phyloP scores from a whole-genome alignment of 345 rosid genomes.

The Populus simonii region DNA sequence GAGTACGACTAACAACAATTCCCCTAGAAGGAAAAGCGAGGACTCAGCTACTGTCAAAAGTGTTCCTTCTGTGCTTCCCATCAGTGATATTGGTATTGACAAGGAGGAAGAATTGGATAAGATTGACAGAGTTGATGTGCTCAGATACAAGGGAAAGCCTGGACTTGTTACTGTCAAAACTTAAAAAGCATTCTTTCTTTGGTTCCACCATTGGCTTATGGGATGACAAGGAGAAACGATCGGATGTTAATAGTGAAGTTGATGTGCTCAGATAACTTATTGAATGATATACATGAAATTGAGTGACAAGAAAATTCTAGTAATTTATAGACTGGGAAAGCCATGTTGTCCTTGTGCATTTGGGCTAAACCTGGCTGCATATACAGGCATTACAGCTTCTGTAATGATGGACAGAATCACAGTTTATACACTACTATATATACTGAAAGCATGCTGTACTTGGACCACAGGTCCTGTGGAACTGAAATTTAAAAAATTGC shows the following conservation, averaged over 20 bases:
- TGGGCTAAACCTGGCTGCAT: too few relatives aligned
- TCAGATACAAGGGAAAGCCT: constrained; percentile 13
- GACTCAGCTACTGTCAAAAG: constrained; percentile 34
- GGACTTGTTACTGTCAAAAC: neutral
- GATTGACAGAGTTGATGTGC: constrained; percentile 49
- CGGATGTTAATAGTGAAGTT: neutral
- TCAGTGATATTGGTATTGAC: constrained; percentile 45
- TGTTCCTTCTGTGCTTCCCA: constrained; percentile 41
- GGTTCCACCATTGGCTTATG: neutral
- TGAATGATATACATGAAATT: neutral
- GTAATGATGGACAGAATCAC: too few relatives aligned
- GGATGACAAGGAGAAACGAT: neutral
- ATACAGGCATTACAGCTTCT: too few relatives aligned
- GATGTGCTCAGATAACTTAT: neutral
- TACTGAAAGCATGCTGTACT: too few relatives aligned
- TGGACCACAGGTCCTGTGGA: too few relatives aligned
- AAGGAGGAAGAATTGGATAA: constrained; percentile 55
- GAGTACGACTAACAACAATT: constrained; percentile 47
- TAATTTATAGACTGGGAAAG: neutral
- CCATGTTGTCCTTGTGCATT: neutral
- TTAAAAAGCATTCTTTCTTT: neutral
- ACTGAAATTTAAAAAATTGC: too few relatives aligned
- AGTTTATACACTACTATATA: too few relatives aligned
- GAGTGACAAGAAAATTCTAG: neutral
- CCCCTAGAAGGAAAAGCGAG: constrained; percentile 40